Conservation (phyloP, 441 rosid species). For the Arabidopsis hybrid region DNA sequence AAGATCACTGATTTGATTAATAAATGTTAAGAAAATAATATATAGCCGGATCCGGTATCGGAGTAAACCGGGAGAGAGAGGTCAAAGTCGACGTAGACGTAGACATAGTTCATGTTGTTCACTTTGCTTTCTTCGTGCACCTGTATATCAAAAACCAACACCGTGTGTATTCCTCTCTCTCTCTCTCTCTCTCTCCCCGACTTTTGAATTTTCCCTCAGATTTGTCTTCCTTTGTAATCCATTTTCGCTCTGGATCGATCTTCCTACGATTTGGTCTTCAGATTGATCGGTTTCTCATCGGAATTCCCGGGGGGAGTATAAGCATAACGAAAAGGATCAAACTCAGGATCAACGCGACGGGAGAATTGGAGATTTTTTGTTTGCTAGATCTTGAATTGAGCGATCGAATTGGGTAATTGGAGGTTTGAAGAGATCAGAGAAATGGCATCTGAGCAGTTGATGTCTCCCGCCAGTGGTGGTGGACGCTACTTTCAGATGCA, state of each 20-base stretch:
- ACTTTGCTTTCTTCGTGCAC: conserved; percentile 36
- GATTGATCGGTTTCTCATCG: conserved; percentile 25
- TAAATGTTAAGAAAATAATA: background rate
- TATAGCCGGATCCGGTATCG: conserved; percentile 19
- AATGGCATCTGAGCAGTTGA: conserved; percentile 89
- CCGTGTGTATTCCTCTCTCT: conserved; percentile 30
- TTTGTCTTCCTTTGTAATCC: conserved; percentile 6
- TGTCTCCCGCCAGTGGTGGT: conserved; percentile 49
- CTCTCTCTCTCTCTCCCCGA: conserved; percentile 21
- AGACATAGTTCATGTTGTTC: conserved; percentile 35
- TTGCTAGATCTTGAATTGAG: conserved; percentile 25
- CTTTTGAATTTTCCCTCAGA: conserved; percentile 38
- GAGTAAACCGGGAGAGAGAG: background rate
- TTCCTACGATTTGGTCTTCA: conserved; percentile 13
- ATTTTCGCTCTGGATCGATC: conserved; percentile 13
- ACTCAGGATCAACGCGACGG: background rate
- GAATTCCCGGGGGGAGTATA: background rate
- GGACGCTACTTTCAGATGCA: conserved; percentile 81
- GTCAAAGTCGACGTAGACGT: conserved; percentile 33
- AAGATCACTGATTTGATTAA: background rate
- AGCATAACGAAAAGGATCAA: background rate
- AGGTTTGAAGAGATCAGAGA: background rate
- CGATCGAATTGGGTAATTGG: conserved; percentile 6
- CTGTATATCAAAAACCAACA: conserved; percentile 25
- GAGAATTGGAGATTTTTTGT: background rate